Conservation (phyloP, 2,329 filamentous ascomycete genomes). For the Fusarium foetens region DNA sequence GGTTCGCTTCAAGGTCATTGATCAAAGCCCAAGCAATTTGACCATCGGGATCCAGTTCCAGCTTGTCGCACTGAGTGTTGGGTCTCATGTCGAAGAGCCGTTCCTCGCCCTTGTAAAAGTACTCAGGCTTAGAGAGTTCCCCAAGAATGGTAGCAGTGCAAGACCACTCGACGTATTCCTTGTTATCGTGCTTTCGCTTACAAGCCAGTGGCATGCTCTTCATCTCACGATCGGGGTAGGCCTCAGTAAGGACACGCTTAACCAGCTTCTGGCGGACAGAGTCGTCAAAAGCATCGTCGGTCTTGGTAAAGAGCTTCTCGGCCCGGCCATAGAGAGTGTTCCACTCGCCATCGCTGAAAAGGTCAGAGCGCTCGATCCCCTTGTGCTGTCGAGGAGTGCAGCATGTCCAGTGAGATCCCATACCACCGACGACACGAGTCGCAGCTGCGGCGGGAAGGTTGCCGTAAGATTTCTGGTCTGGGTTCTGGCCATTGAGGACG, state of each 20-base stretch:
- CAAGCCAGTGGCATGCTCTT: not conserved
- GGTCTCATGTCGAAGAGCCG: not conserved
- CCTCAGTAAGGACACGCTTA: not conserved
- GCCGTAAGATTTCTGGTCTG: not conserved
- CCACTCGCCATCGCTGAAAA: not conserved
- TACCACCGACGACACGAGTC: constrained; percentile 2
- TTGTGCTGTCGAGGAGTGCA: not conserved
- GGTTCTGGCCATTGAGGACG: not conserved
- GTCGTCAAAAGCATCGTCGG: not conserved
- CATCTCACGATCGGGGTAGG: not conserved
- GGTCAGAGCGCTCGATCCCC: not conserved
- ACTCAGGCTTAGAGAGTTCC: not conserved
- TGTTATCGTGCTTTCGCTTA: not conserved
- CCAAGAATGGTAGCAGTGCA: constrained; percentile 10
- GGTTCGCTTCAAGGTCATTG: not conserved
- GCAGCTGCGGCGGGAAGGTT: not conserved
- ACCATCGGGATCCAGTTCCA: not conserved
- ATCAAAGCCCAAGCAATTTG: not conserved
- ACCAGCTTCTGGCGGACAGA: constrained; percentile 1
- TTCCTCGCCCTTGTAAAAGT: not conserved
- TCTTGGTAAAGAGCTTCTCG: not conserved
- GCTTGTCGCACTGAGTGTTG: constrained; percentile 4
- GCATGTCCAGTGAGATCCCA: constrained; percentile 11
- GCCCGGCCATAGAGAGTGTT: not conserved
- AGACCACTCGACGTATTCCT: not conserved